These are phyloP conservation scores for Immersiporthe knoxdaviesiana DNA, from an alignment of 2,329 filamentous ascomycete genomes.

Conservation along the genomic window DNA sequence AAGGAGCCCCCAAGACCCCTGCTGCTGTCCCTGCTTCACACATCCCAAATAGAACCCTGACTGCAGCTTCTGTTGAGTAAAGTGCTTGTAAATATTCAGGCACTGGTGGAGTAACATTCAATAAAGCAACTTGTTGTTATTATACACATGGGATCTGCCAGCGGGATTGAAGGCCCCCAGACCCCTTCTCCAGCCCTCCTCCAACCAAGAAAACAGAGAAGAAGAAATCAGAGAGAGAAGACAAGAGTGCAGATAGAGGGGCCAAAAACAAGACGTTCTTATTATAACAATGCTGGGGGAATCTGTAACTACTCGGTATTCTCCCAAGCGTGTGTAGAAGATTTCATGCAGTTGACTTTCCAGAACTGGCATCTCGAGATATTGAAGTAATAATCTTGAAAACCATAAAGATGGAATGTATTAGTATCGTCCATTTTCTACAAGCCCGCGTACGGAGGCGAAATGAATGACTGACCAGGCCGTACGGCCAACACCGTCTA, in stretches of 20 bases:
- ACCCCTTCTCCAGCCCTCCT: no score
- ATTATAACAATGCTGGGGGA: no score
- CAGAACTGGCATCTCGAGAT: background rate
- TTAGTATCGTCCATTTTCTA: background rate
- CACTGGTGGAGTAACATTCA: background rate
- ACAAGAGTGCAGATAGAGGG: no score
- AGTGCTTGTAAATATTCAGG: no score
- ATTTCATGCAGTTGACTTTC: no score
- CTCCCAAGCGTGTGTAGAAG: no score
- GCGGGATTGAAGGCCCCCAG: background rate
- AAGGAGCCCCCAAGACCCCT: background rate
- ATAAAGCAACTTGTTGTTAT: background rate
- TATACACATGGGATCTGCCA: background rate
- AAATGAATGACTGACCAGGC: no score
- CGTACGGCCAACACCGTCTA: no score
- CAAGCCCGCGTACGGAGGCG: background rate
- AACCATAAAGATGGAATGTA: background rate
- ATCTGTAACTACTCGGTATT: no score
- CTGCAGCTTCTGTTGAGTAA: background rate
- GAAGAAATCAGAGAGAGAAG: no score
- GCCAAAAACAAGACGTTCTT: no score
- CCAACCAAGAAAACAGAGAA: no score
- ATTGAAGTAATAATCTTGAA: background rate
- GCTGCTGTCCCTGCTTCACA: background rate
- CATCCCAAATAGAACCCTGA: background rate